Conservation (phyloP, 2,329 filamentous ascomycete species). For the Exophiala alcalophila region DNA sequence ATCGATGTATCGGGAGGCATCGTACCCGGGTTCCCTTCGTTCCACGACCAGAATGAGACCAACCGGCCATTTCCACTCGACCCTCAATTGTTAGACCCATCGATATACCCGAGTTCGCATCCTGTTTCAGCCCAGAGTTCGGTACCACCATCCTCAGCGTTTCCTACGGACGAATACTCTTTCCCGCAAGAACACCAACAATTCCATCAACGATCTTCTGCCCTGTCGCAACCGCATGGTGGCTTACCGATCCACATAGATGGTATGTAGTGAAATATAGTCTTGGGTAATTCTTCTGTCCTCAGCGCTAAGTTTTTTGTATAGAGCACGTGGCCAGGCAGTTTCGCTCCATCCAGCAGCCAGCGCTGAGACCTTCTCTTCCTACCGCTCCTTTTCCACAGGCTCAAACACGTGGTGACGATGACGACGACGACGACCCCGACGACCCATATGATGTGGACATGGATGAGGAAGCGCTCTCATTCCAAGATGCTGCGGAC, state of each 20-base stretch:
- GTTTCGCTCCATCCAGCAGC: slow-evolving; percentile 12
- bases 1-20: background rate
- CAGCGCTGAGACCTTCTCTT: slow-evolving; percentile 1
- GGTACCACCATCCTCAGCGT: background rate
- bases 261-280: slow-evolving; percentile 18
- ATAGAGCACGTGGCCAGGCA: slow-evolving; percentile 14
- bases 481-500: slow-evolving; percentile 20
- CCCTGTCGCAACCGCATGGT: slow-evolving; percentile 6
- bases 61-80: slow-evolving; percentile 4
- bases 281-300: slow-evolving; percentile 3
- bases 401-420: background rate
- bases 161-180: slow-evolving; percentile 1
- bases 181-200: slow-evolving; percentile 4
- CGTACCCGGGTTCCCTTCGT: background rate
- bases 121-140: background rate
- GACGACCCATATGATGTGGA: slow-evolving; percentile 65
- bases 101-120: background rate
- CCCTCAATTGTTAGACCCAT: slow-evolving; percentile 3
- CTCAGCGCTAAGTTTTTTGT: slow-evolving; percentile 13
- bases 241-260: slow-evolving; percentile 11
- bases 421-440: slow-evolving; percentile 52
- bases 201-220: slow-evolving; percentile 4
- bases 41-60: background rate
- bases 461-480: slow-evolving; percentile 40
- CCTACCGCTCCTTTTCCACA: background rate